phyloP scores from a whole-genome alignment of 2,329 filamentous ascomycete genomes.

The Cladosporium austrohemisphaericum region DNA sequence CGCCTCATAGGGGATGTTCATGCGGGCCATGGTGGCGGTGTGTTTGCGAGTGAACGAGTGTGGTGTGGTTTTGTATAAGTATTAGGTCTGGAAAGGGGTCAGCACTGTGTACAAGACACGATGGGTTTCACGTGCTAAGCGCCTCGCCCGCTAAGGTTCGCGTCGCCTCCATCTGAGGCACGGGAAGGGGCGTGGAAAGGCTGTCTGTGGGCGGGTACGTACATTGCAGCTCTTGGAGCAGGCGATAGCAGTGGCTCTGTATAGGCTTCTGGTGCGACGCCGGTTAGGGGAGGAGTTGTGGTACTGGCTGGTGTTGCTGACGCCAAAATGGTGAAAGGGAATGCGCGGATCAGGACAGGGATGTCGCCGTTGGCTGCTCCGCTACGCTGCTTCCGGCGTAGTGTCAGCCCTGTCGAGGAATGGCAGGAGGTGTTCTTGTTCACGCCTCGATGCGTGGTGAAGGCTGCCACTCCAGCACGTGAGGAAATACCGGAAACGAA shows the following conservation, averaged over 20 bases:
- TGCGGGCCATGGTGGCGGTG: slow-evolving; percentile 48
- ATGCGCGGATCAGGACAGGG: too few species aligned
- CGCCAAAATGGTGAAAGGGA: too few species aligned
- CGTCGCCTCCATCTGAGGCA: neutral
- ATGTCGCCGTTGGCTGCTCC: too few species aligned
- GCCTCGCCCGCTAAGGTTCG: neutral
- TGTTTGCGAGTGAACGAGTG: neutral
- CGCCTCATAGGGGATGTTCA: slow-evolving; percentile 88
- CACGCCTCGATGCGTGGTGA: too few species aligned
- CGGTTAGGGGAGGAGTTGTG: too few species aligned
- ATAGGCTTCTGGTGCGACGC: too few species aligned
- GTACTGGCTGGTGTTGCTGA: too few species aligned
- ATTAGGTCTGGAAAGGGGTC: neutral
- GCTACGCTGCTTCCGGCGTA: too few species aligned
- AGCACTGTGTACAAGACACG: neutral
- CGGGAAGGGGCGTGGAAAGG: neutral
- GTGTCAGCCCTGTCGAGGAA: too few species aligned
- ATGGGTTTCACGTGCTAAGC: slow-evolving; percentile 6
- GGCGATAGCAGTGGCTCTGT: neutral
- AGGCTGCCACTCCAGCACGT: too few species aligned
- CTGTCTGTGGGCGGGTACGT: slow-evolving; percentile 9
- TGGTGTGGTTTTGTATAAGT: slow-evolving; percentile 1
- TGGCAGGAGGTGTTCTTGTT: too few species aligned
- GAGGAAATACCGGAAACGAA: too few species aligned
- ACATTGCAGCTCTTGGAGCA: neutral